Percentiles rank a stretch among this genome's conserved stretches.
phyloP scores from a whole-genome alignment of 495 filamentous ascomycete genomes.

The Sphaerosporella brunnea region DNA sequence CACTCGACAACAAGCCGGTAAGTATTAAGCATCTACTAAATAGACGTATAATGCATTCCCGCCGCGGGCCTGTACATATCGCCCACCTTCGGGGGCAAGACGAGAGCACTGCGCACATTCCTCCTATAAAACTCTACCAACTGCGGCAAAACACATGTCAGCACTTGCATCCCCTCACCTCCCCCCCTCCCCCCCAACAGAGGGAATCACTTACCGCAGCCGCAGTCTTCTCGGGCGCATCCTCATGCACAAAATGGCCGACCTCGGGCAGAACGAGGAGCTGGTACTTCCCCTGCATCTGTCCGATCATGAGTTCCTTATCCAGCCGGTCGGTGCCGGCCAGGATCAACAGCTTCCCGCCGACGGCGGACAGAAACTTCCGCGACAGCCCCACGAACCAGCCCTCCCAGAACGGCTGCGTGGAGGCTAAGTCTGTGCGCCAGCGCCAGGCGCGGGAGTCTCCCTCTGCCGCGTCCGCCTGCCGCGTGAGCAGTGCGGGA shows the following conservation, averaged over 20 bases:
- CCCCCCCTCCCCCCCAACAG: slow-evolving; percentile 14
- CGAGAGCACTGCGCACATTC: slow-evolving; percentile 68
- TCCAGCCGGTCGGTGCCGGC: slow-evolving; percentile 90
- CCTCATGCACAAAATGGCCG: slow-evolving; percentile 93
- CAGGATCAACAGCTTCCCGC: slow-evolving; percentile 77
- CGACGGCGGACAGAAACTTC: slow-evolving; percentile 70
- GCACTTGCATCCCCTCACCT: slow-evolving; percentile 17
- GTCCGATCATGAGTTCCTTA: slow-evolving; percentile 87
- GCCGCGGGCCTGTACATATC: neutral
- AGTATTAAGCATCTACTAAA: too few species aligned
- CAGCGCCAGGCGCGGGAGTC: slow-evolving; percentile 47
- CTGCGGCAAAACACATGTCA: slow-evolving; percentile 28
- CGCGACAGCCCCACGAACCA: slow-evolving; percentile 81
- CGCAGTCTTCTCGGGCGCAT: slow-evolving; percentile 76
- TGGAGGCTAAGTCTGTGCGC: slow-evolving; percentile 68
- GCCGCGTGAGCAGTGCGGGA: slow-evolving; percentile 56
- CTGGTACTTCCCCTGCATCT: slow-evolving; percentile 75
- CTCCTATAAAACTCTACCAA: slow-evolving; percentile 80
- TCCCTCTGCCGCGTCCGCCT: slow-evolving; percentile 23
- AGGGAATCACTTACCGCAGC: slow-evolving; percentile 30
- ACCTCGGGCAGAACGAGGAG: slow-evolving; percentile 87
- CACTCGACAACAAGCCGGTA: too few species aligned
- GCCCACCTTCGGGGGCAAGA: slow-evolving; percentile 74
- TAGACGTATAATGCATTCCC: neutral
- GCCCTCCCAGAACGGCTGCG: slow-evolving; percentile 80